A percentile compares a stretch with the other conserved stretches of the same genome.
Conservation (phyloP, 306 rosid genomes). For the Astragalus glycyphyllos region DNA sequence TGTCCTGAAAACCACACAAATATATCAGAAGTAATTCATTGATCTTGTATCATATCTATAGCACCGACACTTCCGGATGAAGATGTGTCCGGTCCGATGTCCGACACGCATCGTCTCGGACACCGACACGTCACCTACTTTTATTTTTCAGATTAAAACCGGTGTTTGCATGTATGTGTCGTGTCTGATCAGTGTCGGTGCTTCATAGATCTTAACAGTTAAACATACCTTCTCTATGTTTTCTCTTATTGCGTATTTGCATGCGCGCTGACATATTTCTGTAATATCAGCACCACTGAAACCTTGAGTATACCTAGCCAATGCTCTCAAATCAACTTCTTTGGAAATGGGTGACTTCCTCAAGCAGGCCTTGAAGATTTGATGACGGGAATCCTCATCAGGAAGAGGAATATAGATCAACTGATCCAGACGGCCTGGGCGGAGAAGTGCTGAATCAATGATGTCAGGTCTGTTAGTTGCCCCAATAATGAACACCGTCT, state of each 20-base stretch:
- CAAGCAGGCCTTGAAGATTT: slow-evolving; percentile 64
- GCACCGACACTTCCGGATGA: too few relatives aligned
- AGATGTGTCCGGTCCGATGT: too few relatives aligned
- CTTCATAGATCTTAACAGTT: too few relatives aligned
- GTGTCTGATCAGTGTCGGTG: too few relatives aligned
- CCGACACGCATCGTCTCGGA: too few relatives aligned
- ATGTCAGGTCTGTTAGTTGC: slow-evolving; percentile 68
- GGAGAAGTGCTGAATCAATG: slow-evolving; percentile 65
- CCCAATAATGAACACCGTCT: slow-evolving; percentile 65
- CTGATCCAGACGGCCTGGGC: slow-evolving; percentile 68
- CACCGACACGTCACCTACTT: too few relatives aligned
- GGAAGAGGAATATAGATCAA: slow-evolving; percentile 71
- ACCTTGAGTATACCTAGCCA: slow-evolving; percentile 61
- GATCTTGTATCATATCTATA: background rate
- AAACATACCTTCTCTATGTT: slow-evolving; percentile 60
- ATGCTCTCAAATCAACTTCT: slow-evolving; percentile 61
- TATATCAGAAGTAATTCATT: slow-evolving; percentile 13
- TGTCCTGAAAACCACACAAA: slow-evolving; percentile 49
- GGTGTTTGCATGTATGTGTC: too few relatives aligned
- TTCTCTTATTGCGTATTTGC: slow-evolving; percentile 71
- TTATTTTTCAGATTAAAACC: too few relatives aligned
- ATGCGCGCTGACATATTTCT: slow-evolving; percentile 67
- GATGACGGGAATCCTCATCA: slow-evolving; percentile 61
- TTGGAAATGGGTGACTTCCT: slow-evolving; percentile 62
- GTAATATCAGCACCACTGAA: slow-evolving; percentile 68